phyloP scores from a whole-genome alignment of 1,284 basidiomycete species.

The Testicularia cyperi region DNA sequence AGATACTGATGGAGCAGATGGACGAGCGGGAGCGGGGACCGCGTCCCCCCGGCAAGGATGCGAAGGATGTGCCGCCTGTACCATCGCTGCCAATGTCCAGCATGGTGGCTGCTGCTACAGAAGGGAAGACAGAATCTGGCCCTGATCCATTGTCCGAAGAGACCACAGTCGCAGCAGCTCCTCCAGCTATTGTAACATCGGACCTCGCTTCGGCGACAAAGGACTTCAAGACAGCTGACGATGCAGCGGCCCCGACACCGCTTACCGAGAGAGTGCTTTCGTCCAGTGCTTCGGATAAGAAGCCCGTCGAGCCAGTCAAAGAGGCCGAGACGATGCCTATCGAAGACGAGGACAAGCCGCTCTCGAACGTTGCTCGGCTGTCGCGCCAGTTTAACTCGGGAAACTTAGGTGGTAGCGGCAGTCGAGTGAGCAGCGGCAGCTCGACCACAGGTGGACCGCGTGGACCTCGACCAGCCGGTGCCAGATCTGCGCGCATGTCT shows the following conservation, averaged over 20 bases:
- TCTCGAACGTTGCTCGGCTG: conserved; percentile 46
- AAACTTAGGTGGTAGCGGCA: background rate
- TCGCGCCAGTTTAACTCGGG: conserved; percentile 38
- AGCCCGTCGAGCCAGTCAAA: conserved; percentile 3
- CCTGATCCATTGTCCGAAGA: too few relatives aligned
- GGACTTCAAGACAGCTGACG: conserved; percentile 6
- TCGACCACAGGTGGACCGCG: conserved; percentile 7
- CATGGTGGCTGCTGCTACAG: conserved; percentile 52
- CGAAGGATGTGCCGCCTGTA: background rate
- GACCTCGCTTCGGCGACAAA: background rate
- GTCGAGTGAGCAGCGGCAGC: background rate
- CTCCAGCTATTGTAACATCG: conserved; percentile 3
- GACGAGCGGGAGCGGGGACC: conserved; percentile 14
- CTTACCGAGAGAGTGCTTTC: conserved; percentile 58
- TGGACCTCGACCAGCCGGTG: conserved; percentile 20
- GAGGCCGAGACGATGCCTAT: conserved; percentile 21
- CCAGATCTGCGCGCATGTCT: conserved; percentile 11
- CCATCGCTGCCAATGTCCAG: conserved; percentile 7
- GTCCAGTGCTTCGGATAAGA: background rate
- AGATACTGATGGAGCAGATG: conserved; percentile 35
- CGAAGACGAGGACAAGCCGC: conserved; percentile 15
- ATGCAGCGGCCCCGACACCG: conserved; percentile 54
- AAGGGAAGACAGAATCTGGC: too few relatives aligned
- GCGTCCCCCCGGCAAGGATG: background rate
- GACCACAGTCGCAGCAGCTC: conserved; percentile 54